Percentiles rank a stretch among this genome's conserved stretches.
phyloP scores from a whole-genome alignment of 169 alveolate species.

The Eimeria falciformis region DNA sequence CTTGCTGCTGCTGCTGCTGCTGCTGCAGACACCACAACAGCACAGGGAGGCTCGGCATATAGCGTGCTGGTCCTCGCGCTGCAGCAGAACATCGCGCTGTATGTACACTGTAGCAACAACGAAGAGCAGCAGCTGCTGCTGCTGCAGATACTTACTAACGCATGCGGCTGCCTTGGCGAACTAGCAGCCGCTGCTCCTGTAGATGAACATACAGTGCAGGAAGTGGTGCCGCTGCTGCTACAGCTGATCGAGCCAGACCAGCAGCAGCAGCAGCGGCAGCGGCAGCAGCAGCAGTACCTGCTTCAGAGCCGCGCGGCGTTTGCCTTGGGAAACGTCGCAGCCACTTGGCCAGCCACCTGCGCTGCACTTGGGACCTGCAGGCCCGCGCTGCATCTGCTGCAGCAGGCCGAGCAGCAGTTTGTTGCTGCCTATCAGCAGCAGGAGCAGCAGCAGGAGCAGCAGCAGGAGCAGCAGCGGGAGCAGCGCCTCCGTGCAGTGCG shows the following conservation, averaged over 20 bases:
- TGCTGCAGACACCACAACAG: background rate
- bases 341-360: background rate
- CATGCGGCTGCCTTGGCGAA: background rate
- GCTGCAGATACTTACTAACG: background rate
- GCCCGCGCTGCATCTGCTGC: background rate
- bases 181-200: background rate
- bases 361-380: background rate
- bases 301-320: background rate
- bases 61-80: background rate
- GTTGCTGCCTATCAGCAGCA: background rate
- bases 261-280: background rate
- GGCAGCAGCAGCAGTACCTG: background rate
- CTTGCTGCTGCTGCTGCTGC: background rate
- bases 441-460: background rate
- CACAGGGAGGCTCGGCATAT: background rate
- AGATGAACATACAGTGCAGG: background rate
- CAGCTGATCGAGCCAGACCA: background rate
- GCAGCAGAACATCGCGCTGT: background rate
- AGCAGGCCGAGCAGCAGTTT: background rate
- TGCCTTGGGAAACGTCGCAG: background rate
- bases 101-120: background rate
- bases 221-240: background rate
- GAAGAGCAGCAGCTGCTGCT: background rate
- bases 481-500: background rate
- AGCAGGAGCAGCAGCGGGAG: too few species aligned